Evolutionary conservation across 331 rosid genomes (phyloP).

Genomic region (Arachis monticola): DNA sequence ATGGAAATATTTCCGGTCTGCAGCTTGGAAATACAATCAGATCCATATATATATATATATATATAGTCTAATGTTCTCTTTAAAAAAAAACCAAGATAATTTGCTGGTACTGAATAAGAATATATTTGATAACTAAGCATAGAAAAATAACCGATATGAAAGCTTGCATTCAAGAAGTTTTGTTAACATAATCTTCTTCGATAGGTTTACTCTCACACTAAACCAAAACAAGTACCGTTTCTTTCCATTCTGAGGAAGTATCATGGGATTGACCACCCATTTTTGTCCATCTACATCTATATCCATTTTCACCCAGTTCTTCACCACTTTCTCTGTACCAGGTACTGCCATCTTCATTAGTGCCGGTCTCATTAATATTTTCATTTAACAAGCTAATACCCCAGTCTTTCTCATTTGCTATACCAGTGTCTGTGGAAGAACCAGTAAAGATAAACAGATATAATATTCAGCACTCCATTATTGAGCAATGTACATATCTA

Average conservation of each 20-base stretch:
- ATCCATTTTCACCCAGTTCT: constrained; percentile 87
- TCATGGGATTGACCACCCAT: constrained; percentile 90
- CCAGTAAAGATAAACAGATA: constrained; percentile 40
- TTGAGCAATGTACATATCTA: constrained; percentile 30
- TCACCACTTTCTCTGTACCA: constrained; percentile 93
- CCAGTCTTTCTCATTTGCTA: constrained; percentile 99
- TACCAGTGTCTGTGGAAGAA: constrained; percentile 78
- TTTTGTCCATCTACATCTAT: constrained; percentile 97
- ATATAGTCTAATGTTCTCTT: not conserved
- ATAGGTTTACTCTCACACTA: constrained; percentile 22
- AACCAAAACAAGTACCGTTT: constrained; percentile 62
- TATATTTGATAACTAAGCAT: constrained; percentile 10
- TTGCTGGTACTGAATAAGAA: not conserved
- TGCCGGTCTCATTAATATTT: constrained; percentile 78
- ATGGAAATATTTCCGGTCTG: not conserved
- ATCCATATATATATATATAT: not conserved
- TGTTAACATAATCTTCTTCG: constrained; percentile 26
- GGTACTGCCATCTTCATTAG: constrained; percentile 94
- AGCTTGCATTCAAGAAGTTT: constrained; percentile 33
- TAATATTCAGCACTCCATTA: constrained; percentile 23
- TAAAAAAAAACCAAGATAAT: constrained; percentile 12
- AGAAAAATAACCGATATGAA: constrained; percentile 24
- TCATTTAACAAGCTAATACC: constrained; percentile 85
- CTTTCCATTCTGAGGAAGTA: constrained; percentile 92
- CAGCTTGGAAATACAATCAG: constrained; percentile 13